phyloP scores from a whole-genome alignment of 768 basidiomycete species.

The Trametes villosa region DNA sequence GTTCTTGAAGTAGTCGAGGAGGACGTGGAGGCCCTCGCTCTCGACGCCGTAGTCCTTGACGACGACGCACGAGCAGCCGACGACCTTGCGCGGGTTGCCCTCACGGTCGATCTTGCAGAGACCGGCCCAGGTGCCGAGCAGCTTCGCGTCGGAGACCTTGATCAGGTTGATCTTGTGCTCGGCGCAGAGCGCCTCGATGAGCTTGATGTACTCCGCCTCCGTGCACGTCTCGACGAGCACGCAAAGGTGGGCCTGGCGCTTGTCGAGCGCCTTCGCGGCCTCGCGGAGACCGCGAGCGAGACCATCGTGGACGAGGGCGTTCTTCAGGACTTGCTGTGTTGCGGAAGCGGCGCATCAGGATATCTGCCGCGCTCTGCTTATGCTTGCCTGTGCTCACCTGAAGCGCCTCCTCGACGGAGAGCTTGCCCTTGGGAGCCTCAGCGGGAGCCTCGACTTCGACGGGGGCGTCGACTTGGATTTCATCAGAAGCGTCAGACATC shows the following conservation, averaged over 20 bases:
- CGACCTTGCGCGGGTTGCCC: constrained; percentile 96
- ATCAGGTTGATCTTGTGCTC: constrained; percentile 99
- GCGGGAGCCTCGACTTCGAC: constrained; percentile 81
- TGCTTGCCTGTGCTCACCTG: constrained; percentile 54
- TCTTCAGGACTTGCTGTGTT: constrained; percentile 95
- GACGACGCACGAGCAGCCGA: constrained; percentile 92
- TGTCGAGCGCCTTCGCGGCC: constrained; percentile 97
- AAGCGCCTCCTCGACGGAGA: constrained; percentile 94
- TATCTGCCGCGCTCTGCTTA: no score
- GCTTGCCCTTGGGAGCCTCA: constrained; percentile 93
- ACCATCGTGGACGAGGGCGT: constrained; percentile 96
- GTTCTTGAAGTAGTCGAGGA: constrained; percentile 96
- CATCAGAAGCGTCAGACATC: constrained; percentile 99
- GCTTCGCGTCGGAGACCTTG: constrained; percentile 98
- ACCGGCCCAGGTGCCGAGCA: constrained; percentile 97
- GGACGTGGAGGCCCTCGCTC: constrained; percentile 92
- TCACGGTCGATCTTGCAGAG: constrained; percentile 99
- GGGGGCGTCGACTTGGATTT: constrained; percentile 71
- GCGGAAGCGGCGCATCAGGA: no score
- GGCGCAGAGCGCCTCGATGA: constrained; percentile 98
- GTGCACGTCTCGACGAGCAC: constrained; percentile 99
- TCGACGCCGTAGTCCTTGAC: constrained; percentile 98
- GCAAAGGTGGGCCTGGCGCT: constrained; percentile 97
- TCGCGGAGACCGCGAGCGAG: constrained; percentile 98
- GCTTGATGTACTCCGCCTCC: constrained; percentile 99